Evolutionary conservation across 176 grass and related monocot species (phyloP), one percentile per base, ranked within the genome.

Genomic region (barley (Hordeum vulgare)): DNA sequence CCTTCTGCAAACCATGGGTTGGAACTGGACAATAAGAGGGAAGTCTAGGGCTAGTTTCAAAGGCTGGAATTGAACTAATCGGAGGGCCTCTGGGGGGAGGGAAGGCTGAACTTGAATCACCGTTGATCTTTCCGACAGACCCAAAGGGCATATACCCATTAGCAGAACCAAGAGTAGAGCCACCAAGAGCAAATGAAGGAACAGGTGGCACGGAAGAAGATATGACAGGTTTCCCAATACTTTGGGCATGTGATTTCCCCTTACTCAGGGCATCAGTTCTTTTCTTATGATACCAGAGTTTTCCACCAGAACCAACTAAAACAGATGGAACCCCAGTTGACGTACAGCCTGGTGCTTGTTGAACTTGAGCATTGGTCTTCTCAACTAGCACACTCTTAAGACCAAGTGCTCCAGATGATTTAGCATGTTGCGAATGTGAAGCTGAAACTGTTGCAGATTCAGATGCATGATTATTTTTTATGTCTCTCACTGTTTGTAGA

Each of bases 211-310:
- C 26, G 61, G n/a, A n/a, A 27, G 23, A 77, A 39, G 83, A 83
- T 35, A 81, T 18, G 2, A 14, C 78, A 83, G 82, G 81, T 85
- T 90, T 93, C 25, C 62, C 63, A 61, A 71, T 90, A 72, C 75
- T 37, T 66, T 28, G 17, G 47, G 40, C 70, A 75, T 70, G 51
- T 33, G 23, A 64, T 56, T 76, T 92, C n/a, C n/a, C 13, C 66
- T 82, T 90, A 56, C 10, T 64, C 64, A n/a, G 85, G 62, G 65
- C 31, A 74, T 69, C 66, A 33, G 18, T 23, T 80, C 53, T 81
- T 79, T 75, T 61, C 4, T 82, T 90, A 45, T n/a, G 24, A 31
- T 76, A 68, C 44, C 14, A 11, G 72, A 83, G 83, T 36, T 23
- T 24, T 78, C 80, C 74, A 77, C 29, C 78, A 67, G 74, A 83